Evolutionary conservation across 805 yeast genomes (phyloP), one percentile per base, ranked within the genome.

Genomic region (Myxozyma sirexii): DNA sequence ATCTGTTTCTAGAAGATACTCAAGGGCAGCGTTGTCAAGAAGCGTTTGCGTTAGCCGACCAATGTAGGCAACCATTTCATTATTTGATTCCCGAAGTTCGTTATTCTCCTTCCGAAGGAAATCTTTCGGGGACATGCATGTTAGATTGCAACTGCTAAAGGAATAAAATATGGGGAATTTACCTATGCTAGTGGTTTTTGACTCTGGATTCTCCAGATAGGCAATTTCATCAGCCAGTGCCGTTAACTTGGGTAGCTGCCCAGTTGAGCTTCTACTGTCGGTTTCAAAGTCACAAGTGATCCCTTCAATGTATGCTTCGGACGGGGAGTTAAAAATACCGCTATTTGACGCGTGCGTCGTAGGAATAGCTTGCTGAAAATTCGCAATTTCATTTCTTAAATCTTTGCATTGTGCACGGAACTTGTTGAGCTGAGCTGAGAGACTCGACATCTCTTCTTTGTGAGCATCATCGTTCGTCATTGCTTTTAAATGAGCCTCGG

Each of bases 31-130:
- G 47, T 46, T 47, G 24, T 54, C 59, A 12, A 61, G 60, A 5
- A 61, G 47, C 53, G 48, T 57, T 29, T 61, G 60, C n/a, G 54
- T 42, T n/a, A 61, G 54, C 24, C 62, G 56, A n/a, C 54, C 65
- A 26, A 61, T 61, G 24, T 61, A 61, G 4, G 56, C n/a, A 31
- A 55, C 51, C 62, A 61, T 59, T 6, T 59, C 57, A 27, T 21
- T 17, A 42, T 61, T 61, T 3, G 55, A 29, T 29, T 61, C 65
- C 33, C 35, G 52, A 4, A 61, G 51, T 21, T 54, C 38, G 3
- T 37, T 42, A 29, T 58, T 54, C 35, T 61, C 65, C 29, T 46
- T n/a, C n/a, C n/a, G n/a, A 13, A 17, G 41, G 4, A 58, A 24
- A 24, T 54, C 46, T 17, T 12, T 51, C 13, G 35, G 8, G 15